A percentile compares a stretch with the other conserved stretches of the same genome.
Evolutionary conservation across 1,284 basidiomycete species (phyloP).

Genomic region (Tranzscheliella williamsii): DNA sequence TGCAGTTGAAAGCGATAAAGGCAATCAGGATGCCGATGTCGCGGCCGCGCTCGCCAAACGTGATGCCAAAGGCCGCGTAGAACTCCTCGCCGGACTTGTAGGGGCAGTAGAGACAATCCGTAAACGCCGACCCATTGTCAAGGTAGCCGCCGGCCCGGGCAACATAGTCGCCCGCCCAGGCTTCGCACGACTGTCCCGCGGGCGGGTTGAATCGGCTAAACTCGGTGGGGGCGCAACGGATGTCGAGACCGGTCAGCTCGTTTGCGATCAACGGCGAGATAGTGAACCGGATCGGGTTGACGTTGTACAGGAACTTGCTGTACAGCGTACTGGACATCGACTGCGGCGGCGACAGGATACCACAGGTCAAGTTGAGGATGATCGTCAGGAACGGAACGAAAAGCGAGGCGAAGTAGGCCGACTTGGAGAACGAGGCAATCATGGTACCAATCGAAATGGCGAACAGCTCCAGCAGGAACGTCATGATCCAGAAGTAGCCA

Average conservation of each 20-base stretch:
- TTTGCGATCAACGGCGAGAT: conserved; percentile 70
- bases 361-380: conserved; percentile 47
- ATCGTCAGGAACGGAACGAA: conserved; percentile 76
- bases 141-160: conserved; percentile 77
- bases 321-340: conserved; percentile 38
- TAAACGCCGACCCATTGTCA: conserved; percentile 70
- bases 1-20: conserved; percentile 44
- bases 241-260: conserved; percentile 74
- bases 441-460: conserved; percentile 40
- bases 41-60: conserved; percentile 62
- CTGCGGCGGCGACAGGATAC: conserved; percentile 73
- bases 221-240: conserved; percentile 72
- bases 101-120: conserved; percentile 73
- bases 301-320: conserved; percentile 51
- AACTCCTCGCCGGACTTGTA: conserved; percentile 73
- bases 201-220: conserved; percentile 71
- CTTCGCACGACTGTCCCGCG: conserved; percentile 71
- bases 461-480: conserved; percentile 46
- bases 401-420: conserved; percentile 72
- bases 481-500: conserved; percentile 72
- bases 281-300: conserved; percentile 48
- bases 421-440: conserved; percentile 64
- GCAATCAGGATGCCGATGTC: conserved; percentile 47
- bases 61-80: conserved; percentile 72
- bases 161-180: conserved; percentile 62